Evolutionary conservation across 1,284 basidiomycete genomes (phyloP), one percentile per base, ranked within the genome.

Genomic region (Pyrrhoderma noxium): DNA sequence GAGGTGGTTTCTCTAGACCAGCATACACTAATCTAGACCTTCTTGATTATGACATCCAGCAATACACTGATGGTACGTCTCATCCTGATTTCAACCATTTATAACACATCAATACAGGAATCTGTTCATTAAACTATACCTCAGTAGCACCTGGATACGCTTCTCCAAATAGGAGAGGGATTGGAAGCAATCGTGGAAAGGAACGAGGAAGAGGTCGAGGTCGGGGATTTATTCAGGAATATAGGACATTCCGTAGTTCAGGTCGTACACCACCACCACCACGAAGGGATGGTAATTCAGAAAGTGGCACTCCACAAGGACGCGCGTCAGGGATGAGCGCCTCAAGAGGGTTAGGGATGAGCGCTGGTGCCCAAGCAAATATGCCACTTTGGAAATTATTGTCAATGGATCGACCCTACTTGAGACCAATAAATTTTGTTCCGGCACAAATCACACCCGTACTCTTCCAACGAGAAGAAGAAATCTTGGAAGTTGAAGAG

Each of bases 401-500:
- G 9, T 72, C 76, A 54, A 65, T 74, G 27, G 75, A 80, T 44
- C 67, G 86, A 31, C 84, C 83, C 2, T 67, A 79, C 0, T 68
- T 88, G 11, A 68, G 70, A 22, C 85, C 85, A 0, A 70, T 89
- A 55, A 65, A 68, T 16, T 89, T 89, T 58, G 82, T 89, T n/a
- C 76, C 70, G 8, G 78, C 82, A 1, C 68, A 71, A 7, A 52
- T 72, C 44, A 79, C 75, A 2, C 73, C 71, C 7, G 72, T 67
- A n/a, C 64, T 89, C 23, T 89, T 89, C 61, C 61, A 77, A 56
- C 61, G 79, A 27, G 71, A 80, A 47, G 85, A 87, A 45, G 84
- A 87, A n/a, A 68, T 88, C 9, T 62, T 88, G 38, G 66, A 80
- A 57, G 68, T 82, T 2, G 69, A 69, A 0, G 77, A 85, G 56